A percentile compares a stretch with the other conserved stretches of the same genome.
Evolutionary conservation across 176 grass and related monocot species (phyloP).

Genomic region (Melocanna baccifera): DNA sequence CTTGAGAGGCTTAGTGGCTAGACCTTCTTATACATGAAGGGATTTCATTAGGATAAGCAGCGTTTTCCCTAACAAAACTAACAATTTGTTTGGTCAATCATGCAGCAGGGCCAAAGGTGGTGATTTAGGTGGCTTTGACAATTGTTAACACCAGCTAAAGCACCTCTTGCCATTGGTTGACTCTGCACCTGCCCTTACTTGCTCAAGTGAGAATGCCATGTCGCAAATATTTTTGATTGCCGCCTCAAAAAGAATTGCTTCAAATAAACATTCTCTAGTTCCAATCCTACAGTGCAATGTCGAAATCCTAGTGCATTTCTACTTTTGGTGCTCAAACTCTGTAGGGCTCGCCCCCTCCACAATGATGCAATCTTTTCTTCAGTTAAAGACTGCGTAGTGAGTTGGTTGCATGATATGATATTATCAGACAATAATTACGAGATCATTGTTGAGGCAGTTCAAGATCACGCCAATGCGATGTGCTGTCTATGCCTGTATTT

Average conservation of each 20-base stretch:
- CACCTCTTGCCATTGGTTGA: not conserved
- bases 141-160: slow-evolving; percentile 13
- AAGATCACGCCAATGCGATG: not conserved
- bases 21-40: slow-evolving; percentile 31
- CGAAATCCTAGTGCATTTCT: not conserved
- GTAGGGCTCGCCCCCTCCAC: not conserved
- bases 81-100: slow-evolving; percentile 30
- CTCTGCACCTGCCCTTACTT: slow-evolving; percentile 40
- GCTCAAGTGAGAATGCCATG: slow-evolving; percentile 9
- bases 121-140: slow-evolving; percentile 40
- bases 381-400: not conserved
- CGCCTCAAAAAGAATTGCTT: too few relatives aligned
- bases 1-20: slow-evolving; percentile 14
- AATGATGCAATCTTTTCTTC: slow-evolving; percentile 1
- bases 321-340: not conserved
- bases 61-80: slow-evolving; percentile 25
- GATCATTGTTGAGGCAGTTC: slow-evolving; percentile 17
- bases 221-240: not conserved
- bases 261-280: not conserved
- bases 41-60: not conserved
- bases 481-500: not conserved
- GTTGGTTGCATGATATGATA: not conserved
- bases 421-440: not conserved
- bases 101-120: not conserved
- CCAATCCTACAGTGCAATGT: slow-evolving; percentile 15